Percentiles rank a stretch among this genome's conserved stretches.
phyloP scores from a whole-genome alignment of 225 moss, liverwort and hornwort genomes.

The Marchantia paleacea region DNA sequence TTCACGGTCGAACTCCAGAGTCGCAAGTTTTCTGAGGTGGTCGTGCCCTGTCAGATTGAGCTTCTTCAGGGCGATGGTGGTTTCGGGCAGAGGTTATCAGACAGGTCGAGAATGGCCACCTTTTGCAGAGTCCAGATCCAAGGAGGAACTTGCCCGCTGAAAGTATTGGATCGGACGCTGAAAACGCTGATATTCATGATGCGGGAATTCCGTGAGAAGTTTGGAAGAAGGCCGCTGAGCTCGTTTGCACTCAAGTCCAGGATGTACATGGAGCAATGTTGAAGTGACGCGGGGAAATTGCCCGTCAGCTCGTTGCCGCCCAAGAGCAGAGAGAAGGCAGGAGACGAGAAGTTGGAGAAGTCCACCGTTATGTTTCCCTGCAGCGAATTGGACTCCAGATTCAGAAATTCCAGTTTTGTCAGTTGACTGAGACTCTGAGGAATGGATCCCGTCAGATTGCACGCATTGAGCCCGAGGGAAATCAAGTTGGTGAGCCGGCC shows the following conservation, averaged over 20 bases:
- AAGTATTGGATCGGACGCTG: background rate
- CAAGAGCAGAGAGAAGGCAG: background rate
- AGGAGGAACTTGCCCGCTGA: background rate
- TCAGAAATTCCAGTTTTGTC: background rate
- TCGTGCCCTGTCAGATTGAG: too few relatives aligned
- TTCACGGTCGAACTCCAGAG: too few relatives aligned
- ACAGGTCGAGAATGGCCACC: constrained; percentile 11
- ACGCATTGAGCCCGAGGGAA: background rate
- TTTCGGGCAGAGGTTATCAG: constrained; percentile 3
- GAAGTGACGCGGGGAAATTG: too few relatives aligned
- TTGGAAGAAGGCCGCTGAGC: background rate
- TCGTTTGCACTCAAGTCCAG: background rate
- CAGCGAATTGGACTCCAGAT: background rate
- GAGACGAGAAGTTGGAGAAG: background rate
- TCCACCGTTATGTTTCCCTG: constrained; percentile 16
- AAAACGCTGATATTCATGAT: background rate
- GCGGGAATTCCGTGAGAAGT: background rate
- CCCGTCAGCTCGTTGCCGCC: constrained; percentile 6
- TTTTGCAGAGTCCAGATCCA: background rate
- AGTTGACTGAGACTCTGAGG: background rate
- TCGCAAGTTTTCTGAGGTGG: too few relatives aligned
- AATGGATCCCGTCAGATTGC: too few relatives aligned
- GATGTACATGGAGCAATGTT: background rate
- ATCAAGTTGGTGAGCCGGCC: background rate
- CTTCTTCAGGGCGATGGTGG: too few relatives aligned